phyloP scores from a whole-genome alignment of 176 grass and related monocot genomes.

The Paspalum notatum region DNA sequence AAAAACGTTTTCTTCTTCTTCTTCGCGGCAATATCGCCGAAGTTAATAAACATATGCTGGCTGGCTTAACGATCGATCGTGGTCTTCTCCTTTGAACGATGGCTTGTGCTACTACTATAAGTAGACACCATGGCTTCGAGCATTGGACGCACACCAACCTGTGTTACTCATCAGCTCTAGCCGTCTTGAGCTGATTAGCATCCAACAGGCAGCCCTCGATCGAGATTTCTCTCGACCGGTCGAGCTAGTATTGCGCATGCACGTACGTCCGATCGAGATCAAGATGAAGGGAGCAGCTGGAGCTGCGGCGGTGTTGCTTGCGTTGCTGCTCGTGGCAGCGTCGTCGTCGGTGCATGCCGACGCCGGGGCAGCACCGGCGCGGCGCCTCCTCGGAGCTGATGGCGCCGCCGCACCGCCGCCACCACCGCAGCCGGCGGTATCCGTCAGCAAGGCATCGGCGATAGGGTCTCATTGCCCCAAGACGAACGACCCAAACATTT shows the following conservation, averaged over 20 bases:
- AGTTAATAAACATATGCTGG: neutral
- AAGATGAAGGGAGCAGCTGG: conserved; percentile 24
- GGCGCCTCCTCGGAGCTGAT: neutral
- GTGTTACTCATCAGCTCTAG: neutral
- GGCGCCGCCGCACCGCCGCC: neutral
- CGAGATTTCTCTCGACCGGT: neutral
- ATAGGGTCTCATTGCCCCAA: neutral
- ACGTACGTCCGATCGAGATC: neutral
- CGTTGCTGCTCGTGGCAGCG: neutral
- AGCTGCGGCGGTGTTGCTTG: neutral
- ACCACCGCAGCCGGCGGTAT: neutral
- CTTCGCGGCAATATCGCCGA: neutral
- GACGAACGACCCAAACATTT: neutral
- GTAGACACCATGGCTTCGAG: neutral
- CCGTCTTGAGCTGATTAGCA: neutral
- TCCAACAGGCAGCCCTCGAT: neutral
- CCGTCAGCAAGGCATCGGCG: neutral
- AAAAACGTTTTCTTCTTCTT: conserved; percentile 7
- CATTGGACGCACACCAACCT: neutral
- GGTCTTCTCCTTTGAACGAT: neutral
- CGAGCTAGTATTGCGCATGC: neutral
- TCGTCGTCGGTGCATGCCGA: neutral
- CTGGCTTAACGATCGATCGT: neutral
- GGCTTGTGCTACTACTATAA: neutral
- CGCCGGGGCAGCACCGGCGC: neutral